These are phyloP conservation scores for Russula vinacea DNA, from an alignment of 768 basidiomycete genomes.

Conservation along the genomic window DNA sequence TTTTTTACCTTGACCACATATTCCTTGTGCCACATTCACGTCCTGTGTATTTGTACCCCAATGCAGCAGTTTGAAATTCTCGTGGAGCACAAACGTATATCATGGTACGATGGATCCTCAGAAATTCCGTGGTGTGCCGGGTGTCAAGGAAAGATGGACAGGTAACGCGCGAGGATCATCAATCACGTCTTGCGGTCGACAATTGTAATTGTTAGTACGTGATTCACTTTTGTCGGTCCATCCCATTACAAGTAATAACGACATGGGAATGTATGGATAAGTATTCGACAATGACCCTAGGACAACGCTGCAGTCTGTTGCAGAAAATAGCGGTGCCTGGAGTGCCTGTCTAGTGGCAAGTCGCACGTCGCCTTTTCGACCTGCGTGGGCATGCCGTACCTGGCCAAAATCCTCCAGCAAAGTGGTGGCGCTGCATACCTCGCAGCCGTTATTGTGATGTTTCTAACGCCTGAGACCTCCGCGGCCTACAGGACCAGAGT, in stretches of 20 bases:
- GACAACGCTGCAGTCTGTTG: slow-evolving; percentile 6
- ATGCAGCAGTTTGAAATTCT: slow-evolving; percentile 20
- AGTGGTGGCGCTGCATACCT: background rate
- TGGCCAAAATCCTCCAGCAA: too few species aligned
- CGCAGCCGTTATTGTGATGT: background rate
- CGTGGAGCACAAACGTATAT: slow-evolving; percentile 17
- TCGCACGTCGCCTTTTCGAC: slow-evolving; percentile 13
- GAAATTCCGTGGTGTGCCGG: slow-evolving; percentile 5
- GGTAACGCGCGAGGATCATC: slow-evolving; percentile 10
- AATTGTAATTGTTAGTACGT: background rate
- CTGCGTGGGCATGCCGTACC: slow-evolving; percentile 9
- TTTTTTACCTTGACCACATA: background rate
- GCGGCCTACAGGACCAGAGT: background rate
- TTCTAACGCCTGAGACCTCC: slow-evolving; percentile 9
- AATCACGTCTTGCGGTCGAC: slow-evolving; percentile 5
- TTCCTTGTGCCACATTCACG: slow-evolving; percentile 15
- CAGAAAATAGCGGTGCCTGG: slow-evolving; percentile 6
- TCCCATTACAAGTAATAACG: too few species aligned
- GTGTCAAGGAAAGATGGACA: background rate
- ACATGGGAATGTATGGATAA: slow-evolving; percentile 17
- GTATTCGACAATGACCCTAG: slow-evolving; percentile 12
- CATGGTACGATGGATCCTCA: slow-evolving; percentile 15
- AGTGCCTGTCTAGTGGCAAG: background rate
- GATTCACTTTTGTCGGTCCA: too few species aligned
- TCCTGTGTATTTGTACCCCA: slow-evolving; percentile 7